Evolutionary conservation across 495 filamentous ascomycete species (phyloP), one percentile per base, ranked within the genome.

Genomic region (Geoglossum glabrum): DNA sequence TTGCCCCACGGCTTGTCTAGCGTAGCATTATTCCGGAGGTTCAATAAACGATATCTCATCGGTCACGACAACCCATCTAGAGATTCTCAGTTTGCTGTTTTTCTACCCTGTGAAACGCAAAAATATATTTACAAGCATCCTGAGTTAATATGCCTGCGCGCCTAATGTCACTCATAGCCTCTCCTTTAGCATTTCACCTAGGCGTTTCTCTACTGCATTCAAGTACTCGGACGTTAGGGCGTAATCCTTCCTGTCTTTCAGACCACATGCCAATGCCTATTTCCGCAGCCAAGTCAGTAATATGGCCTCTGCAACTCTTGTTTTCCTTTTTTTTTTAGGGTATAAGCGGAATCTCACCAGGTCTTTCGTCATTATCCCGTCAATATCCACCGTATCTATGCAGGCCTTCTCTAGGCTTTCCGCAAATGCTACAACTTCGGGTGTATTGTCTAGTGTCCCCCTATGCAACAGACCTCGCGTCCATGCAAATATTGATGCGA

Each of bases 341-440:
- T 3, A 13, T 13, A n/a, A 52, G 23, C 25, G 26, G 28, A 52
- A 30, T 4, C 49, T 52, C 49, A 52, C 49, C 62, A 98, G 69
- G 71, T 98, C 92, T 80, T 98, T 98, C 65, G 92, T 98, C 92
- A 97, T 98, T 73, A 95, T 85, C 52, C 86, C 86, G 64, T 96
- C 88, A 46, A 86, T 71, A 68, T 96, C 86, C 59, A 98, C 92
- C 25, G 88, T 86, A 65, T 97, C 89, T 51, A 93, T 73, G 69
- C 90, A 95, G n/a, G 92, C 92, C 68, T 84, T 74, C 80, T 98
- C 92, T 58, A 98, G 78, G 65, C 76, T 78, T 73, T 96, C 86
- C 23, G 90, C 92, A 65, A 94, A 98, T 6, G 82, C 73, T 23
- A 93, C 80, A 17, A 97, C 73, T 56, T 95, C 90, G 10, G 87